phyloP scores from a whole-genome alignment of 2,329 filamentous ascomycete genomes.

The Paecilomyces formosus region DNA sequence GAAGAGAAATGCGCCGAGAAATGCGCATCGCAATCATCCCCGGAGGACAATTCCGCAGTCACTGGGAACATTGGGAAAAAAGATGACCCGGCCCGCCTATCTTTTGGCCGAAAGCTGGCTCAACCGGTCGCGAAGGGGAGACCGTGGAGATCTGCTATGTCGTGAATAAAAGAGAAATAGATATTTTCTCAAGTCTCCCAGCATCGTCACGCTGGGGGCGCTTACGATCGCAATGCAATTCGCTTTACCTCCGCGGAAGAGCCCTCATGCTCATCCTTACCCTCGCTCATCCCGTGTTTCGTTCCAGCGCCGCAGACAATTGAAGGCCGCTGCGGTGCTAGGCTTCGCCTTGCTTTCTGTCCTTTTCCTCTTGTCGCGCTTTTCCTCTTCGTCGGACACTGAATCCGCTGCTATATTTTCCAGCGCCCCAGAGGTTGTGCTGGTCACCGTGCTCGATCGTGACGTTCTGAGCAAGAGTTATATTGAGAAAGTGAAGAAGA shows the following conservation, averaged over 20 bases:
- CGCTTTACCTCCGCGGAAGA: constrained; percentile 79
- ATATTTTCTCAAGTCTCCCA: constrained; percentile 4
- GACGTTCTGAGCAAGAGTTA: constrained; percentile 58
- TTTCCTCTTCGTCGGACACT: constrained; percentile 20
- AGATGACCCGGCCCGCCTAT: not conserved
- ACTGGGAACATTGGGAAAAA: not conserved
- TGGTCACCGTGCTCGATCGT: constrained; percentile 79
- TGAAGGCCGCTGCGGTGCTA: constrained; percentile 52
- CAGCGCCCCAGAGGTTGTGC: constrained; percentile 51
- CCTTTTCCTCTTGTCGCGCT: constrained; percentile 28
- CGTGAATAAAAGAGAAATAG: not conserved
- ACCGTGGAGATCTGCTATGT: not conserved
- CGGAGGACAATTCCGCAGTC: not conserved
- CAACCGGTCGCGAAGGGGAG: not conserved
- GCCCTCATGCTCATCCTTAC: constrained; percentile 68
- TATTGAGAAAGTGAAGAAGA: constrained; percentile 66
- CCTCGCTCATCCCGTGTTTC: constrained; percentile 38
- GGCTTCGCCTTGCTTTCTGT: constrained; percentile 27
- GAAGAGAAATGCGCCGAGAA: not conserved
- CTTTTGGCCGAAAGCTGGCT: not conserved
- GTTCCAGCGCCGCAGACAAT: constrained; percentile 51
- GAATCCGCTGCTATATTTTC: constrained; percentile 14
- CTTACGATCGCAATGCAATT: constrained; percentile 61
- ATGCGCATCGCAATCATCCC: not conserved
- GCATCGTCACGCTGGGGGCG: constrained; percentile 14